Base-by-base conservation (phyloP, 1,284 basidiomycete genomes). In the Trichosporon sp. region DNA sequence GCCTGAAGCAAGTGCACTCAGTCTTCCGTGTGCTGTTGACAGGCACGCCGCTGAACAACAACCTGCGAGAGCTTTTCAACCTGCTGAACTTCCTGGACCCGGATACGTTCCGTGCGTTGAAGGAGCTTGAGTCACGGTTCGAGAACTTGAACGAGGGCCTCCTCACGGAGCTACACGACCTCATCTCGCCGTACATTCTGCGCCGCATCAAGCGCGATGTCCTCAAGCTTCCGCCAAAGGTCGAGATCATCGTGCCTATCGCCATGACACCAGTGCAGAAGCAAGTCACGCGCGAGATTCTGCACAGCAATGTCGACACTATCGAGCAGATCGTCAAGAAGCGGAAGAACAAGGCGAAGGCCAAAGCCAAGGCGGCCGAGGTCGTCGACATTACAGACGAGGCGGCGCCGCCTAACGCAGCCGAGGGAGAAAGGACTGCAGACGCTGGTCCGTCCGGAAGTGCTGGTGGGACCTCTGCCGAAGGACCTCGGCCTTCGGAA, bases 11-110 rank as follows among this genome's bases (percentile, higher is more conserved):
- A 67, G 82, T 98, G 61, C 88, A 88, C 33, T 86, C 85, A 33
- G 82, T 86, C 2, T 92, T 97, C 74, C 87, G 92, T 19, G 84
- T 98, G 49, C 88, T 98, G 60, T 89, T 98, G 85, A 96, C 95
- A 16, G 94, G 93, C 59, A 98, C 96, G 1, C 95, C 95, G 1
- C 81, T 99, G 60, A 97, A 99, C 78, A 98, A 98, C 81, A 98
- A 96, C 73, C 88, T 98, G 36, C 86, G 91, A 60, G 95, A 99
- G 79, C 80, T 95, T 23, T 94, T 96, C 83, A 96, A 94, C 77
- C 84, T 97, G 46, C 92, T 97, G 86, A 91, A 92, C 77, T 96
- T 95, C 81, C 85, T 96, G 14, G 91, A 95, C 76, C 86, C 88
- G 0, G 74, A 82, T 1, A 83, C 88, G 61, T 95, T 79, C 70